Evolutionary conservation across 1,284 basidiomycete genomes (phyloP), one percentile per base, ranked within the genome.

Genomic region (Heterobasidion occidentale): DNA sequence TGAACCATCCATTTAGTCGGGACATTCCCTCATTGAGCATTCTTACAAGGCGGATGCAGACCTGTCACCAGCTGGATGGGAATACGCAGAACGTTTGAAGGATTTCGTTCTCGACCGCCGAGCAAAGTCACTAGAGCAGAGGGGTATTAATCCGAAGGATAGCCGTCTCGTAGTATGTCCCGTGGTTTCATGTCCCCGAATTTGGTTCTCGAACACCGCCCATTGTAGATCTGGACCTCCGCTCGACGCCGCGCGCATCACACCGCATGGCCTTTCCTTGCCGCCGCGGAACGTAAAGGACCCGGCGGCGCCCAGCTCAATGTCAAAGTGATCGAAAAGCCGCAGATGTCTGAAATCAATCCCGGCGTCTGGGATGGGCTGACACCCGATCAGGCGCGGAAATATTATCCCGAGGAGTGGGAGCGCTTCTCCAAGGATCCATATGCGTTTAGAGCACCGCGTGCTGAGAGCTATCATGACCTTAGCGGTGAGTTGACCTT

Each of bases 31-130:
- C 57, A 95, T 98, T 61, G 97, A 99, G 68, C 97, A 99, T 69
- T 97, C 95, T 4, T 99, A 96, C 78, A 98, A 97, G 73, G 95
- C 96, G 35, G 96, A 99, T 68, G 94, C 96, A 0, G 97, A 98
- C 67, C 81, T 99, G 8, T 97, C 94, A 1, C 90, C 92, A 2
- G 88, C 88, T 0, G 96, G 96, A 6, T 94, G 92, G 90, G 93
- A 97, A 59, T 99, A 99, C 63, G 88, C 95, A 0, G 89, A 94
- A 64, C 80, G 77, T 45, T 75, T 96, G 58, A 93, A 90, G 65
- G 88, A 94, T 14, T 93, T 93, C 60, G 89, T 95, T 9, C 75
- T 88, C 1, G 85, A 92, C 54, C 77, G 89, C 47, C 81, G 92
- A 35, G 81, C 79, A 19, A 86, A 84, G 66, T 78, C 78, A 12